Evolutionary conservation across 495 filamentous ascomycete genomes (phyloP).

Genomic region (Penicillium chermesinum): DNA sequence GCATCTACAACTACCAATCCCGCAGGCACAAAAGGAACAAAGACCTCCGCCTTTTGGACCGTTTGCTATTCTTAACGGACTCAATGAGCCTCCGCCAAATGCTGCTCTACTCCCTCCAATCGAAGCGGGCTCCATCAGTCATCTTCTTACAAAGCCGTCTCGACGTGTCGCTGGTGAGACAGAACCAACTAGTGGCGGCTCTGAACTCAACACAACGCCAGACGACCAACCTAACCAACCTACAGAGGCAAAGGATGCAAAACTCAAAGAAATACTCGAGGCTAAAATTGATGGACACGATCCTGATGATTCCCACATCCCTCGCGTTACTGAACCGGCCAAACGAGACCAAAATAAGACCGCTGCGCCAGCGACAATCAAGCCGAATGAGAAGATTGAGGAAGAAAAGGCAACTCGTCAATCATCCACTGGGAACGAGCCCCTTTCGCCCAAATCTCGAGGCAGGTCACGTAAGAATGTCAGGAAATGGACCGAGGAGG

Average conservation of each 20-base stretch:
- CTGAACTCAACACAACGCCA: slow-evolving; percentile 14
- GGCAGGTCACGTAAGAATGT: slow-evolving; percentile 44
- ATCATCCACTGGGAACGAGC: slow-evolving; percentile 22
- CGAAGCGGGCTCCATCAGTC: slow-evolving; percentile 44
- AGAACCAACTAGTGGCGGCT: slow-evolving; percentile 18
- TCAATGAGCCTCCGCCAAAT: slow-evolving; percentile 71
- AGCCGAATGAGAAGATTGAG: neutral
- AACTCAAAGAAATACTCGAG: slow-evolving; percentile 35
- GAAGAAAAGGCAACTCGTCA: slow-evolving; percentile 2
- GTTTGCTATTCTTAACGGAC: slow-evolving; percentile 64
- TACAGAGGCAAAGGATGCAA: slow-evolving; percentile 32
- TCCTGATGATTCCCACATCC: slow-evolving; percentile 11
- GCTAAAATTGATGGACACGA: slow-evolving; percentile 22
- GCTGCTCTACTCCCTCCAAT: slow-evolving; percentile 70
- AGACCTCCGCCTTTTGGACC: slow-evolving; percentile 47
- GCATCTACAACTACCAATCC: slow-evolving; percentile 48
- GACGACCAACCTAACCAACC: slow-evolving; percentile 24
- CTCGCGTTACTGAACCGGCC: slow-evolving; percentile 7
- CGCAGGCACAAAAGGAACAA: slow-evolving; percentile 42
- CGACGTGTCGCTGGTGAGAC: slow-evolving; percentile 17
- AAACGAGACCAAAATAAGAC: slow-evolving; percentile 6
- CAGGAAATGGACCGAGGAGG: slow-evolving; percentile 76
- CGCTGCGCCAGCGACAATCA: neutral
- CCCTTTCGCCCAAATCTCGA: slow-evolving; percentile 36
- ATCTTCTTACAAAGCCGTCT: slow-evolving; percentile 37